These are phyloP conservation scores for Auricularia sp. DNA, from an alignment of 768 basidiomycete species.

Conservation along the genomic window DNA sequence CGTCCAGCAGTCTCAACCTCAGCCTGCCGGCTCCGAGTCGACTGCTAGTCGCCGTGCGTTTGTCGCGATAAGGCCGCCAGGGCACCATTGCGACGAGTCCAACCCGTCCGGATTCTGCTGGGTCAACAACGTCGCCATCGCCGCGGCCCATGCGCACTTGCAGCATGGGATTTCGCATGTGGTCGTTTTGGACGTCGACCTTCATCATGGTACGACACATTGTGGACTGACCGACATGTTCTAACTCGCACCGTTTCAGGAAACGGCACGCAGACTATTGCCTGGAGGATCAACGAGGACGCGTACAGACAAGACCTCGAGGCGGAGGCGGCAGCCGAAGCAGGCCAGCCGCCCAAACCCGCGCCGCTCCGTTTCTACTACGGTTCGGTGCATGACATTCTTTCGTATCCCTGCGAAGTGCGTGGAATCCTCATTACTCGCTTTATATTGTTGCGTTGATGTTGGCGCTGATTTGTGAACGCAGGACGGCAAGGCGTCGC, in stretches of 20 bases:
- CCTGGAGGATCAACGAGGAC: slow-evolving; percentile 87
- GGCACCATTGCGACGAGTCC: slow-evolving; percentile 90
- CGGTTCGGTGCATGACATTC: slow-evolving; percentile 87
- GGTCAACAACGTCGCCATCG: slow-evolving; percentile 86
- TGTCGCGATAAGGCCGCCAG: slow-evolving; percentile 80
- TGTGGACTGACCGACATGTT: background rate
- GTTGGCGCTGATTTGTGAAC: slow-evolving; percentile 3
- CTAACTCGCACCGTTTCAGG: slow-evolving; percentile 33
- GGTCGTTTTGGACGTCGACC: slow-evolving; percentile 85
- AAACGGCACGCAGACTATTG: slow-evolving; percentile 89
- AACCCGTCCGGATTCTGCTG: slow-evolving; percentile 91
- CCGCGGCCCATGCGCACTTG: slow-evolving; percentile 83
- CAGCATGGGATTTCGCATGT: slow-evolving; percentile 67
- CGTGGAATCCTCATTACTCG: no score
- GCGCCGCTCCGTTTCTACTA: slow-evolving; percentile 64
- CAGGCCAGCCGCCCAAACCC: slow-evolving; percentile 26
- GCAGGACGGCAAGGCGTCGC: slow-evolving; percentile 68
- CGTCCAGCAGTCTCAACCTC: slow-evolving; percentile 16
- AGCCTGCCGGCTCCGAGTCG: background rate
- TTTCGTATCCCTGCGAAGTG: slow-evolving; percentile 89
- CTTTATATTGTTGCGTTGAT: no score
- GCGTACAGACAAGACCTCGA: slow-evolving; percentile 62
- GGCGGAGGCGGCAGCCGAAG: slow-evolving; percentile 27
- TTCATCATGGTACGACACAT: slow-evolving; percentile 62
- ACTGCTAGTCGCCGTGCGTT: slow-evolving; percentile 41